Percentiles rank a stretch among this genome's conserved stretches.
phyloP scores from a whole-genome alignment of 2,329 filamentous ascomycete genomes.

The Dactylellina cionopaga region DNA sequence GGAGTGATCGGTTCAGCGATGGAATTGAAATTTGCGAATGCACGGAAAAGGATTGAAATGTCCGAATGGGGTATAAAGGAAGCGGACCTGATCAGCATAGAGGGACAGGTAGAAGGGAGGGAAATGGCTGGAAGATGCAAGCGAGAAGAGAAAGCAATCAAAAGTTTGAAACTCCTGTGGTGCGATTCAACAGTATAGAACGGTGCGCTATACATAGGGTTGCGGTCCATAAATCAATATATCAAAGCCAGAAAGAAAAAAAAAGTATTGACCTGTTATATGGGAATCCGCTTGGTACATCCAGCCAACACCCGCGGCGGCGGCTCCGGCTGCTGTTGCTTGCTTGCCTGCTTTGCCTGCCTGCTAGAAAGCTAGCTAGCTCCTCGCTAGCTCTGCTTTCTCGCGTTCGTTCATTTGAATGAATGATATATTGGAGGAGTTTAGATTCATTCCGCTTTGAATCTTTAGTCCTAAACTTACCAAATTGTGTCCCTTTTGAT shows the following conservation, averaged over 20 bases:
- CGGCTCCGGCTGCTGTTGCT: constrained; percentile 19
- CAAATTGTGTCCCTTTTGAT: constrained; percentile 45
- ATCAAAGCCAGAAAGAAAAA: constrained; percentile 34
- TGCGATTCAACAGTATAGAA: constrained; percentile 47
- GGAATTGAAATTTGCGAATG: constrained; percentile 45
- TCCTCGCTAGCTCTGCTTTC: constrained; percentile 32
- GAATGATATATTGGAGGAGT: constrained; percentile 43
- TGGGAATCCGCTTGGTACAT: constrained; percentile 24
- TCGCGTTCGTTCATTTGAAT: constrained; percentile 31
- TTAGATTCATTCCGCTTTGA: constrained; percentile 45
- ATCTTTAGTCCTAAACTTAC: constrained; percentile 31
- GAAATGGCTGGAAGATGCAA: too few relatives aligned
- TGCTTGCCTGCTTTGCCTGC: constrained; percentile 7
- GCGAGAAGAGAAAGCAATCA: constrained; percentile 41
- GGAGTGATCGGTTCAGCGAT: constrained; percentile 31
- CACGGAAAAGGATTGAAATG: constrained; percentile 9
- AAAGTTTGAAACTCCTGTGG: constrained; percentile 33
- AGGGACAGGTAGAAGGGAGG: constrained; percentile 14
- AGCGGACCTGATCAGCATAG: constrained; percentile 12
- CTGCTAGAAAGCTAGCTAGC: constrained; percentile 26
- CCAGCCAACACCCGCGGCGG: constrained; percentile 38
- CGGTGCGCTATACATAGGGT: constrained; percentile 49
- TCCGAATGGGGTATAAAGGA: constrained; percentile 21
- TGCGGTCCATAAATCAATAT: constrained; percentile 51
- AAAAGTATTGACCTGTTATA: constrained; percentile 49